Conservation (phyloP, 23 red algal genomes). For the Gracilaria domingensis region DNA sequence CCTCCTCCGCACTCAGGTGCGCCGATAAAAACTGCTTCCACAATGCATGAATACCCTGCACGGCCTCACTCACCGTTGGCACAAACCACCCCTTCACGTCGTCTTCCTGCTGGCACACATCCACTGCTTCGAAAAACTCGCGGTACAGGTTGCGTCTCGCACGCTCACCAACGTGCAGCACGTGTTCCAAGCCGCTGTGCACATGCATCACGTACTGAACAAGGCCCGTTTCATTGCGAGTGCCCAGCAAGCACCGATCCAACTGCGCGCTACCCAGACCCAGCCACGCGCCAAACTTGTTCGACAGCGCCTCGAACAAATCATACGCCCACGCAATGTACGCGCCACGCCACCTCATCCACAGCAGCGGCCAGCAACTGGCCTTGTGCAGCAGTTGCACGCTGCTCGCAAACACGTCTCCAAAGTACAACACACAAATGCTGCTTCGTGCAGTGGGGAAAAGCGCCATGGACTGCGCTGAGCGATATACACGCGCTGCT, state of each 20-base stretch:
- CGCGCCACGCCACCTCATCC: conserved; percentile 1
- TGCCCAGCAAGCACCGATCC: conserved; percentile 16
- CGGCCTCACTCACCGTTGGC: neutral
- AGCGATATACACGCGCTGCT: neutral
- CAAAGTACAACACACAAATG: conserved; percentile 26
- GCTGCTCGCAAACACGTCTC: neutral
- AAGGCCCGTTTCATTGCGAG: neutral
- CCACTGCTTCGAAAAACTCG: conserved; percentile 22
- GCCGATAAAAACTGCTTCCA: conserved; percentile 13
- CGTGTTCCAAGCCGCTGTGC: neutral
- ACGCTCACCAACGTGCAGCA: neutral
- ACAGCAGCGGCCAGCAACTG: conserved; percentile 17
- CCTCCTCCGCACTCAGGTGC: neutral
- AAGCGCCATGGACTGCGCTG: neutral
- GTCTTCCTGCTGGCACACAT: neutral
- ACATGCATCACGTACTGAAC: conserved; percentile 38
- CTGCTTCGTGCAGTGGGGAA: conserved; percentile 11
- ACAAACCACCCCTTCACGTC: neutral
- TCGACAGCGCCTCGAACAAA: neutral
- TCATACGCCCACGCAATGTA: conserved; percentile 23
- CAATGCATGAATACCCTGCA: neutral
- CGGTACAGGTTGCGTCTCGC: neutral
- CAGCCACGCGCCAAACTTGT: neutral
- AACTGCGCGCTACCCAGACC: neutral
- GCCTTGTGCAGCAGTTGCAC: neutral